Evolutionary conservation across 148 eudicot species (phyloP).

Genomic region (Nepenthes gracilis): DNA sequence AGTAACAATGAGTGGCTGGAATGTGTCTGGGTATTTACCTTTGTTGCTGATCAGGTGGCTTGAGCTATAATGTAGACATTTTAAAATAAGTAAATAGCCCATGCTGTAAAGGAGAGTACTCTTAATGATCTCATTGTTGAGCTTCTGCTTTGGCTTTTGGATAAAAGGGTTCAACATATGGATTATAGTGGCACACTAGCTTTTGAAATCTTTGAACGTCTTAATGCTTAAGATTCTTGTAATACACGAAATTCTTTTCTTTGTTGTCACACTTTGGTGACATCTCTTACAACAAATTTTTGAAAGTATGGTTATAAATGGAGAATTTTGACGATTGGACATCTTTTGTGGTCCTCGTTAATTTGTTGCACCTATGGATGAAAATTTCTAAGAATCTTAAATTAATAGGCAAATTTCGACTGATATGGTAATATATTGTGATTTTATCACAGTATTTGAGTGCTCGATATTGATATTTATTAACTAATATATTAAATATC

Average conservation of each 20-base stretch:
- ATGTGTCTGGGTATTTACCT: too few relatives aligned
- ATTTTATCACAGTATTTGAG: too few relatives aligned
- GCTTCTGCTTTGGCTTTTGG: conserved; percentile 97
- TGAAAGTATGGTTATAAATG: conserved; percentile 8
- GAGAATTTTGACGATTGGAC: conserved; percentile 85
- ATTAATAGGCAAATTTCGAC: too few relatives aligned
- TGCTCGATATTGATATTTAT: too few relatives aligned
- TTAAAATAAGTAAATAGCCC: conserved; percentile 74
- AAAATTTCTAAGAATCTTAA: too few relatives aligned
- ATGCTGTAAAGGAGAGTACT: conserved; percentile 83
- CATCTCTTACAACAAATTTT: not conserved
- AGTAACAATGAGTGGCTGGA: too few relatives aligned
- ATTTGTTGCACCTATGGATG: conserved; percentile 63
- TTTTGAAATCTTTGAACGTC: conserved; percentile 87
- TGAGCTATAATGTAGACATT: conserved; percentile 47
- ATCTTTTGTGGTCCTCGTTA: conserved; percentile 81
- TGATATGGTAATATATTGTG: too few relatives aligned
- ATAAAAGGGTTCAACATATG: conserved; percentile 90
- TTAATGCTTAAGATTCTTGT: conserved; percentile 96
- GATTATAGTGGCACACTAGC: conserved; percentile 81
- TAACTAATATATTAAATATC: too few relatives aligned
- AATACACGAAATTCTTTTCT: conserved; percentile 1
- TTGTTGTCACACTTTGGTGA: not conserved
- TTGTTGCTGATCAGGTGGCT: conserved; percentile 6
- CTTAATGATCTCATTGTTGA: conserved; percentile 76